These are phyloP conservation scores for Helicosporidium sp. DNA, from an alignment of 139 green algal genomes.

Conservation along the genomic window DNA sequence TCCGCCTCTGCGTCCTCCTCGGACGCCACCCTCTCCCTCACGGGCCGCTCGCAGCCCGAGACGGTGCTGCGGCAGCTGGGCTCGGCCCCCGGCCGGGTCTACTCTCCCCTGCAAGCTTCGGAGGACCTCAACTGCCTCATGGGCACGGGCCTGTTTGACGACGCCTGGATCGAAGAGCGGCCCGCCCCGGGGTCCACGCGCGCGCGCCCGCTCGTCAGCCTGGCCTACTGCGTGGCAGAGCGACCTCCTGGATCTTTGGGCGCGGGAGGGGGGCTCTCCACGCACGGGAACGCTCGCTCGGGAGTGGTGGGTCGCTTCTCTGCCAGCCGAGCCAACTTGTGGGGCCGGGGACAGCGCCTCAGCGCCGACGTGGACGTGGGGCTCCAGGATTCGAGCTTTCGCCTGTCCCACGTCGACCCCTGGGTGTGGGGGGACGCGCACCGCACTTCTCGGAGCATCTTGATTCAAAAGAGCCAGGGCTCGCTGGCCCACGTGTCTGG, in stretches of 20 bases:
- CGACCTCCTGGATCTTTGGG: constrained; percentile 68
- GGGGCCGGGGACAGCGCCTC: constrained; percentile 77
- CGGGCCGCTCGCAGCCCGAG: constrained; percentile 49
- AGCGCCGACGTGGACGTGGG: constrained; percentile 48
- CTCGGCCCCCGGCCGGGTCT: constrained; percentile 50
- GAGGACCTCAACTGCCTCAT: constrained; percentile 78
- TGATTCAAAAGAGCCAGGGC: constrained; percentile 34
- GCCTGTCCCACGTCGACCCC: constrained; percentile 74
- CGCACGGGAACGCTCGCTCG: constrained; percentile 30
- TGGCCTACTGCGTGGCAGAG: constrained; percentile 69
- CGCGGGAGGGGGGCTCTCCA: constrained; percentile 59
- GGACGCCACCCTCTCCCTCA: too few species aligned
- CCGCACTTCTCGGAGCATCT: constrained; percentile 66
- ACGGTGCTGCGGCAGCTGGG: constrained; percentile 61
- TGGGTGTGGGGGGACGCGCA: constrained; percentile 72
- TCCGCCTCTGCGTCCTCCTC: too few species aligned
- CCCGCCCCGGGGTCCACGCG: constrained; percentile 48
- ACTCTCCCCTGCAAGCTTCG: constrained; percentile 49
- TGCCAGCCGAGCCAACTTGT: constrained; percentile 77
- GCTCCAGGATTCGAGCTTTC: constrained; percentile 72
- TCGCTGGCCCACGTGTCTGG: too few species aligned
- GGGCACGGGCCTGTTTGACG: constrained; percentile 79
- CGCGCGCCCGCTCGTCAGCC: constrained; percentile 32
- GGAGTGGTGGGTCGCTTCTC: constrained; percentile 65
- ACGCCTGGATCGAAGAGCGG: constrained; percentile 69